Base-by-base conservation (phyloP, 2,329 filamentous ascomycete genomes). In the Aspergillus tamarii region DNA sequence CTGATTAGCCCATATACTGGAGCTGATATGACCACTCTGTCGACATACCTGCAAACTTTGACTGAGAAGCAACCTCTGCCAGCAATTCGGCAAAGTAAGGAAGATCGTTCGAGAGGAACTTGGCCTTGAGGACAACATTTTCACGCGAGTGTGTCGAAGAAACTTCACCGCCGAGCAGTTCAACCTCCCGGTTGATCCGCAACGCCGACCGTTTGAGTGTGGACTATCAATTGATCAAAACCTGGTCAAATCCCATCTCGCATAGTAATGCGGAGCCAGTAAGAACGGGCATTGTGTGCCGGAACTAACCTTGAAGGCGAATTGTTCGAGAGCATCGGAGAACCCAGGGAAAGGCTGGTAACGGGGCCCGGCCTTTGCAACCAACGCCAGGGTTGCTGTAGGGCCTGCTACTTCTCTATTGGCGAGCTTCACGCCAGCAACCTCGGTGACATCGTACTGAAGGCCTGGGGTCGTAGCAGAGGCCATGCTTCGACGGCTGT, bases 51-150 rank as follows among this genome's bases (percentile, higher is more conserved):
- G 89, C 88, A 80, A 92, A 99, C 83, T 93, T 95, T 72, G 94
- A 96, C 82, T 92, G 84, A 66, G 90, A 89, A 75, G 95, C 86
- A 74, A 97, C 91, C 85, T 99, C 96, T 76, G 91, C 93, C 72
- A 99, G 87, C 70, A 99, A 87, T 85, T 99, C 95, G 75, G 93
- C 88, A 81, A 97, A 99, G 88, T 98, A 99, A 72, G 95, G 95
- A 71, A 99, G 89, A 79, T 99, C 94, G 78, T 95, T 89, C 78
- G 93, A 89, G 71, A 99, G 88, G 87, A 99, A 99, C 84, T 91
- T 96, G 78, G 95, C 92, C 81, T 94, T 90, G 75, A 99, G 84
- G 65, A 99, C 89, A 68, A 99, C 84, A 77, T 93, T 93, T 85
- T 99, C 95, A 77, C 94, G 91, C 73, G 93, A 94, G 84, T 97